phyloP scores from a whole-genome alignment of 176 grass and related monocot genomes.

The Triticum monococcum region DNA sequence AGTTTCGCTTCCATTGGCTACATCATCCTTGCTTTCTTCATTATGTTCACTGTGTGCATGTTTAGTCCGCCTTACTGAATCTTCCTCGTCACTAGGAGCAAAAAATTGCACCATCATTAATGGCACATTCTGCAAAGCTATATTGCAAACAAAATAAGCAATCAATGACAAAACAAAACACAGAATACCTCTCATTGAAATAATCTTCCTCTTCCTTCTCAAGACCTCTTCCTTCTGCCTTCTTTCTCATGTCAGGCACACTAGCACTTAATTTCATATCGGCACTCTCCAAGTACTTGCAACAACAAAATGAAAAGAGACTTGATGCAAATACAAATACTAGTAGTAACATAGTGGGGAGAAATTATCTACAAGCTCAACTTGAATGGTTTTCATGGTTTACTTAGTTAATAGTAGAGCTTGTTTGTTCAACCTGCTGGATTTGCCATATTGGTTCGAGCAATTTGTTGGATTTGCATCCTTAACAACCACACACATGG shows the following conservation, averaged over 20 bases:
- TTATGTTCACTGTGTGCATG: constrained; percentile 42
- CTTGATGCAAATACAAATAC: constrained; percentile 26
- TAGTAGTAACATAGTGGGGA: constrained; percentile 11
- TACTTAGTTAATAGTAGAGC: background rate
- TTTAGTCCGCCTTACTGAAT: constrained; percentile 53
- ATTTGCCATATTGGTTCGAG: background rate
- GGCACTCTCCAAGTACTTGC: constrained; percentile 66
- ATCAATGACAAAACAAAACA: background rate
- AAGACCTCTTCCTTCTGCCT: constrained; percentile 80
- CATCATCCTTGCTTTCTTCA: constrained; percentile 43
- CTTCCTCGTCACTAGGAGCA: constrained; percentile 91
- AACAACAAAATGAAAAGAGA: constrained; percentile 31
- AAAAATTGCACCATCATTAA: constrained; percentile 21
- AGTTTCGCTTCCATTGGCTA: constrained; percentile 69
- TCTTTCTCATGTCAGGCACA: constrained; percentile 64
- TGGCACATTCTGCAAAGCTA: background rate
- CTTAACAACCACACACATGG: background rate
- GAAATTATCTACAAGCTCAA: constrained; percentile 24
- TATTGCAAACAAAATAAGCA: constrained; percentile 30
- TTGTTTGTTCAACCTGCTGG: background rate
- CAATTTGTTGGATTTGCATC: background rate
- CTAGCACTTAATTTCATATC: constrained; percentile 56
- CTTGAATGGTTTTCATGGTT: background rate
- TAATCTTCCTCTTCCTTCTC: constrained; percentile 99
- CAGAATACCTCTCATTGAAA: constrained; percentile 82